Base-by-base conservation (phyloP, 257 asterid species). In the Galeopsis tetrahit region DNA sequence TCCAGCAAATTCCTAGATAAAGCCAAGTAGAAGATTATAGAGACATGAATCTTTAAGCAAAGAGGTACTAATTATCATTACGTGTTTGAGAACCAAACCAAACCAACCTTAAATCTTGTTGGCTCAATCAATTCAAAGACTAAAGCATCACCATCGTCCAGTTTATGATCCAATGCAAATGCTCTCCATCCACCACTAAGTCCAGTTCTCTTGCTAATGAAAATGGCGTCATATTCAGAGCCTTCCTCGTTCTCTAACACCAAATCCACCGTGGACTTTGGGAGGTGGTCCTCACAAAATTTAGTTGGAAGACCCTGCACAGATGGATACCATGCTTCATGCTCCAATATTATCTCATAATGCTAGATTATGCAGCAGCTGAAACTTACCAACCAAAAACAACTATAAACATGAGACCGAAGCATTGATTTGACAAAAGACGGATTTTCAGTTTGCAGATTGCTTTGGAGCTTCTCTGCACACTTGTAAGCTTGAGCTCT, bases 131-230 rank as follows among this genome's bases (percentile, higher is more conserved):
- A 66, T 72, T 93, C 96, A 78, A 90, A 89, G 66, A 90, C 88
- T 53, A 86, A 60, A 66, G 97, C 96, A 80, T 93, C 96, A 11
- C 98, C 97, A 57, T 93, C 97, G 70, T 89, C 97, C 76, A 93
- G 75, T 68, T 93, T 91, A 74, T 93, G 97, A 53, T 89, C 94
- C 48, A 91, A 60, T 5, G 96, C 93, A 70, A 93, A 89, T n/a
- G 85, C 96, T 85, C 97, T 89, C 98, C 98, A 91, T 67, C 98
- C 96, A 42, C 98, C 98, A 63, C 97, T 88, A 34, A 93, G 83
- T 70, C 97, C 97, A 28, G 78, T 49, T 85, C 93, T 86, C 82
- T 82, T 79, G 86, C 96, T 64, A 14, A 93, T 86, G 80, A 49
- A 93, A 43, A 87, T 48, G 6, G 96, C 89, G 11, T 74, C 88